These are phyloP conservation scores for Adansonia digitata DNA, from an alignment of 345 rosid species.

Conservation along the genomic window DNA sequence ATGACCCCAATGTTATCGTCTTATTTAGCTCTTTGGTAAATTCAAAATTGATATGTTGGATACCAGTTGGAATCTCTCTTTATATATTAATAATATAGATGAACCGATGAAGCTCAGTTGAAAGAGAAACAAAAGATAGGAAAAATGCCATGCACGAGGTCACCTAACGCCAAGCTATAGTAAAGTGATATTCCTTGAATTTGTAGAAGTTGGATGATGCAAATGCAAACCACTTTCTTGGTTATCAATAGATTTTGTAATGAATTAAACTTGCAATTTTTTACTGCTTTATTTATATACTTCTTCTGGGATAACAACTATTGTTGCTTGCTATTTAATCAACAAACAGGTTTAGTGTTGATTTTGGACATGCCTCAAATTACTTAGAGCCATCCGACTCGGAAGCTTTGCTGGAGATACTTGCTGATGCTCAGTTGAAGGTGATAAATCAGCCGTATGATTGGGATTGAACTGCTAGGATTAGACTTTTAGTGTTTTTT, in stretches of 20 bases:
- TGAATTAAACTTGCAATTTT: background rate
- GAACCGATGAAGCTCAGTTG: background rate
- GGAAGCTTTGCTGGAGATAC: slow-evolving; percentile 57
- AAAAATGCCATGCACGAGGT: background rate
- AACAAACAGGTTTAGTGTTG: slow-evolving; percentile 53
- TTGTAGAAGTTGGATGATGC: background rate
- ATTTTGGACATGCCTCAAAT: slow-evolving; percentile 80
- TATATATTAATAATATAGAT: background rate
- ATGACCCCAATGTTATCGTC: background rate
- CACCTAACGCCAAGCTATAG: background rate
- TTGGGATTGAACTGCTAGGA: slow-evolving; percentile 66
- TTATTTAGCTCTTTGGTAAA: background rate
- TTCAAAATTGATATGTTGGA: background rate
- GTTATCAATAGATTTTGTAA: background rate
- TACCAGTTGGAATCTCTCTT: background rate
- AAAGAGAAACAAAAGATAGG: background rate
- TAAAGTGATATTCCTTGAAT: background rate
- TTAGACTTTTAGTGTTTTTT: too few species aligned
- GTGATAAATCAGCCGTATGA: slow-evolving; percentile 66
- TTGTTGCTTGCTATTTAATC: background rate
- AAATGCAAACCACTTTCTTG: background rate
- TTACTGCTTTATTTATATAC: too few species aligned
- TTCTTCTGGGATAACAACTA: background rate
- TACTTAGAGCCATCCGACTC: slow-evolving; percentile 59
- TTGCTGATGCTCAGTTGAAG: slow-evolving; percentile 56